phyloP scores from a whole-genome alignment of 2,329 filamentous ascomycete genomes.

The Colletotrichum eremochloae region DNA sequence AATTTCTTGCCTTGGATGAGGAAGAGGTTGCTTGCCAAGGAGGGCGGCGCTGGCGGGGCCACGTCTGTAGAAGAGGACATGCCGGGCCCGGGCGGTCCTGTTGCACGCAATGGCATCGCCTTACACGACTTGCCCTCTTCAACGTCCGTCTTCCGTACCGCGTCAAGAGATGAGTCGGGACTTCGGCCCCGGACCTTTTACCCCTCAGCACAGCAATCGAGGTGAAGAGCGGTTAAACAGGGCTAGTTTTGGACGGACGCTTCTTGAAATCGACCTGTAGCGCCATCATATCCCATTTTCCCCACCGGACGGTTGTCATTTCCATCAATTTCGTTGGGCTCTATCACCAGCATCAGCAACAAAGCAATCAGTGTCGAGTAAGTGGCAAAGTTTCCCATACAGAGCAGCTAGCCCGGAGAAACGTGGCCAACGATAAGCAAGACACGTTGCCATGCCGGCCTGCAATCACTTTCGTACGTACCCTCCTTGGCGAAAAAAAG shows the following conservation, averaged over 20 bases:
- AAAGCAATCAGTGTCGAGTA: not conserved
- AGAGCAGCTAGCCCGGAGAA: not conserved
- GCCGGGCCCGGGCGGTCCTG: not conserved
- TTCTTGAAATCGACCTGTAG: not conserved
- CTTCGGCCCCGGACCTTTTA: not conserved
- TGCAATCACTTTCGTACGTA: not conserved
- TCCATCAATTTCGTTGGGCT: not conserved
- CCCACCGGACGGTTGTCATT: too few species aligned
- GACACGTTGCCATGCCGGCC: not conserved
- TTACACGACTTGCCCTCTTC: conserved; percentile 68
- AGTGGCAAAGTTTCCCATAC: not conserved
- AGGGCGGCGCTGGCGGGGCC: conserved; percentile 11
- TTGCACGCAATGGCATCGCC: conserved; percentile 46
- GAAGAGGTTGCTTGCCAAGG: conserved; percentile 48
- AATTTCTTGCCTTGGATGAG: conserved; percentile 72
- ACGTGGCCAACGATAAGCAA: not conserved
- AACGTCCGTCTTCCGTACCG: conserved; percentile 74
- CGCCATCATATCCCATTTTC: not conserved
- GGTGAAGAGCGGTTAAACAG: not conserved
- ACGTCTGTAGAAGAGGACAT: not conserved
- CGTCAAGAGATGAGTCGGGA: conserved; percentile 50
- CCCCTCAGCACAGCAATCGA: not conserved
- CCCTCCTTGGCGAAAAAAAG: conserved; percentile 5
- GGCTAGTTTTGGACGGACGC: not conserved
- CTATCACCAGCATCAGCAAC: not conserved